Percentiles rank a stretch among this genome's conserved stretches.
phyloP scores from a whole-genome alignment of 352 stramenopile species.

The Lagenidium sp. region DNA sequence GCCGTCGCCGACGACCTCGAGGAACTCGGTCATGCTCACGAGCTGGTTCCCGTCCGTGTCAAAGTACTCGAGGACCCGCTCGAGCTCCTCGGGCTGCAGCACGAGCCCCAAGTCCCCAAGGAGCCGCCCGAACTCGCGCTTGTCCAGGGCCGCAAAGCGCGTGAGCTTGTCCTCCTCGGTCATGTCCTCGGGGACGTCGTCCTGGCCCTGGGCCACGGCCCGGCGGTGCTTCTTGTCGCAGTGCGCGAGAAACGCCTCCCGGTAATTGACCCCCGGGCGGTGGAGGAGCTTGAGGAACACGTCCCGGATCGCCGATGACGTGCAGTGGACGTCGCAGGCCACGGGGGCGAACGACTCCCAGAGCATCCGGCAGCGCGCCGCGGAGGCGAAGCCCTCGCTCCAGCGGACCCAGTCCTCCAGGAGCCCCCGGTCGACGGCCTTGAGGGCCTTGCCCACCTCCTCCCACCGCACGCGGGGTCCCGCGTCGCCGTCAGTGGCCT shows the following conservation, averaged over 20 bases:
- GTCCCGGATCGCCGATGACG: slow-evolving; percentile 78
- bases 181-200: slow-evolving; percentile 56
- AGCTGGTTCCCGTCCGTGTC: slow-evolving; percentile 53
- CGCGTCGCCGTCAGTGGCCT: too few relatives aligned
- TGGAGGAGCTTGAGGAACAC: slow-evolving; percentile 89
- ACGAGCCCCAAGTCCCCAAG: slow-evolving; percentile 68
- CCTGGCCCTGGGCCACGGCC: slow-evolving; percentile 33
- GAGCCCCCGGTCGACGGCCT: slow-evolving; percentile 78
- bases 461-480: slow-evolving; percentile 42
- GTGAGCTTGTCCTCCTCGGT: slow-evolving; percentile 54
- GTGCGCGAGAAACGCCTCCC: slow-evolving; percentile 62
- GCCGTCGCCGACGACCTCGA: slow-evolving; percentile 76
- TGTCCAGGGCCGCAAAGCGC: slow-evolving; percentile 35
- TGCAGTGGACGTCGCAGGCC: slow-evolving; percentile 85
- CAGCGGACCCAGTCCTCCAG: slow-evolving; percentile 80
- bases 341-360: slow-evolving; percentile 84
- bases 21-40: slow-evolving; percentile 74
- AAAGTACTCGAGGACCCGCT: slow-evolving; percentile 84
- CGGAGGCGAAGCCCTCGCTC: slow-evolving; percentile 51
- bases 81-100: slow-evolving; percentile 68
- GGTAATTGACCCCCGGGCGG: slow-evolving; percentile 82
- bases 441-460: slow-evolving; percentile 83
- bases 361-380: slow-evolving; percentile 47
- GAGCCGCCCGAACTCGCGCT: slow-evolving; percentile 44
- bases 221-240: slow-evolving; percentile 51